phyloP scores from a whole-genome alignment of 1,139 yeast genomes.

The Pichia sp. region DNA sequence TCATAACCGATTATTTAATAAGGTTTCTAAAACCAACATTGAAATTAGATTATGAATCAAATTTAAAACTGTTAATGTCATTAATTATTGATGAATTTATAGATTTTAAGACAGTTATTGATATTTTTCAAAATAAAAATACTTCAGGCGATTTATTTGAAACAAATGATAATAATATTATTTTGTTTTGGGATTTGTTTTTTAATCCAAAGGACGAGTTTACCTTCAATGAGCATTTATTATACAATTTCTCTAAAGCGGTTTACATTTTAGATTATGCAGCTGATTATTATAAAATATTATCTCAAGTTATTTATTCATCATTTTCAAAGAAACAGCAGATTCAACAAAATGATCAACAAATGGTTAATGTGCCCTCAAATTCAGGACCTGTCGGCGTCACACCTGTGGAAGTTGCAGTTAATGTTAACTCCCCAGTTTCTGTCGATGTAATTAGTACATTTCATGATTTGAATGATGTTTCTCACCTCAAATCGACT shows the following conservation, averaged over 20 bases:
- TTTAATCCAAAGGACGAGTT: slow-evolving; percentile 2
- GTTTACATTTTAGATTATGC: slow-evolving; percentile 4
- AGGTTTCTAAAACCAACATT: slow-evolving; percentile 26
- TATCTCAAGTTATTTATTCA: slow-evolving; percentile 6
- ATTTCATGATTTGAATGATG: slow-evolving; percentile 20
- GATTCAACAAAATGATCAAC: slow-evolving; percentile 11
- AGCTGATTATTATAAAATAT: slow-evolving; percentile 8
- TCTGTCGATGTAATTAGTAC: slow-evolving; percentile 21
- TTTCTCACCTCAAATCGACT: not conserved
- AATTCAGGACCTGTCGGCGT: too few species aligned
- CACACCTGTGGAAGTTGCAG: too few species aligned
- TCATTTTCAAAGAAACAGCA: not conserved
- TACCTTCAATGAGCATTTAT: not conserved
- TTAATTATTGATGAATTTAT: slow-evolving; percentile 35
- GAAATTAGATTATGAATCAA: slow-evolving; percentile 27
- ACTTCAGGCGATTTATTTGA: slow-evolving; percentile 2
- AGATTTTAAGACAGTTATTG: slow-evolving; percentile 30
- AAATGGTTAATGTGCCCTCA: too few species aligned
- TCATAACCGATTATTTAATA: slow-evolving; percentile 23
- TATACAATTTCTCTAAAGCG: not conserved
- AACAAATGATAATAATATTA: slow-evolving; percentile 1
- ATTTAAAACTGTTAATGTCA: slow-evolving; percentile 22
- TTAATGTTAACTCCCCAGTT: slow-evolving; percentile 9
- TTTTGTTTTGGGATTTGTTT: slow-evolving; percentile 13
- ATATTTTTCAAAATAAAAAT: slow-evolving; percentile 23